These are phyloP conservation scores for Sphagnum tenellum DNA, from an alignment of 225 moss, liverwort and hornwort species.

Conservation along the genomic window DNA sequence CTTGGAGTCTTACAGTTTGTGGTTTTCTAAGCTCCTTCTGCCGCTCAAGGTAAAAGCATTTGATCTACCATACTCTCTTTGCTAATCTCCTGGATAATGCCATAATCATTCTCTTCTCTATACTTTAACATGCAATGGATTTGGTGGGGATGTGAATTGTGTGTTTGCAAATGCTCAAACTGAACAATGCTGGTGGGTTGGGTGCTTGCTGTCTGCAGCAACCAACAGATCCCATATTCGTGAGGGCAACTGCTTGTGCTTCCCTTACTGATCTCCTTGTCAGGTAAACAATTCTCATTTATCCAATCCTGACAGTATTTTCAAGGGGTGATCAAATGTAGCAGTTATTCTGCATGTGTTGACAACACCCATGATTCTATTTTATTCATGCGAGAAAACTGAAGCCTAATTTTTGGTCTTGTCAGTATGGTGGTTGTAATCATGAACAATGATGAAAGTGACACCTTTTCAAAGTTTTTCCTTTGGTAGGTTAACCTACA, in stretches of 20 bases:
- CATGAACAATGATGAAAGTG: no score
- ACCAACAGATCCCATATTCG: conserved; percentile 93
- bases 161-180: no score
- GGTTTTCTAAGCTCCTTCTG: conserved; percentile 61
- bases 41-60: conserved; percentile 49
- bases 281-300: conserved; percentile 31
- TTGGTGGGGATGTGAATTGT: not conserved
- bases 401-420: no score
- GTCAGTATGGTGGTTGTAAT: no score
- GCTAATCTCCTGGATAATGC: no score
- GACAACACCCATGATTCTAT: no score
- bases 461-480: no score
- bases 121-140: not conserved
- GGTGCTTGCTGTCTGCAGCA: conserved; percentile 57
- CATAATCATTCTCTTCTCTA: no score
- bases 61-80: not conserved
- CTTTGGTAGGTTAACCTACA: no score
- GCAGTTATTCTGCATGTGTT: no score
- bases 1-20: conserved; percentile 58
- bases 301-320: not conserved
- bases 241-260: conserved; percentile 97
- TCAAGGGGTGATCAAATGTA: no score
- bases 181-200: conserved; percentile 6
- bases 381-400: no score
- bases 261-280: conserved; percentile 87